Conservation (phyloP, 495 filamentous ascomycete genomes). For the Ramalina peruviana region DNA sequence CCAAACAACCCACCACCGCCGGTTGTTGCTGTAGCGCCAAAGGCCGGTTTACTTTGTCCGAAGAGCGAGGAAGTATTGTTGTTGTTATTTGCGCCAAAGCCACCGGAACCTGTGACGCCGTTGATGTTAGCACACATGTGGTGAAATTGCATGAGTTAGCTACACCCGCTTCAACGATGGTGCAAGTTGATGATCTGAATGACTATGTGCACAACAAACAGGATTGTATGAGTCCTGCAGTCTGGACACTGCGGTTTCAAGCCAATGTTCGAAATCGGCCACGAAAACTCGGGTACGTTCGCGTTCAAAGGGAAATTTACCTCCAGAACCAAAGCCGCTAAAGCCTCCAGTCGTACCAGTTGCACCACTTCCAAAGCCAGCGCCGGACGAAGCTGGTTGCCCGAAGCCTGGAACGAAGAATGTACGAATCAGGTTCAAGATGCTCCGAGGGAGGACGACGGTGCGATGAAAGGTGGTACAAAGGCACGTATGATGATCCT, state of each 20-base stretch:
- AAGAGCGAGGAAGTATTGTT: slow-evolving; percentile 20
- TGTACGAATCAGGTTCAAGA: slow-evolving; percentile 1
- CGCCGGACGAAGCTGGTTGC: slow-evolving; percentile 27
- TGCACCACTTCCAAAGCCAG: slow-evolving; percentile 30
- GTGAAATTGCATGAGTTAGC: too few species aligned
- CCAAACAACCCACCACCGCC: slow-evolving; percentile 30
- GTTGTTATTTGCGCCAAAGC: slow-evolving; percentile 35
- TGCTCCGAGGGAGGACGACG: neutral
- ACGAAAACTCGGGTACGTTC: too few species aligned
- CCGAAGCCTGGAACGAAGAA: slow-evolving; percentile 42
- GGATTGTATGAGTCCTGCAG: too few species aligned
- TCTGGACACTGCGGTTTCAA: too few species aligned
- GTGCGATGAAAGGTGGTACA: neutral
- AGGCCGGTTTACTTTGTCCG: slow-evolving; percentile 22
- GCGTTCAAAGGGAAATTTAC: slow-evolving; percentile 9
- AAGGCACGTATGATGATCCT: neutral
- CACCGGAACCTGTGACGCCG: slow-evolving; percentile 18
- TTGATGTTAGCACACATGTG: neutral
- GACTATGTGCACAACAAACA: too few species aligned
- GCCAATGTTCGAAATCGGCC: too few species aligned
- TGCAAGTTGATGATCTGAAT: too few species aligned
- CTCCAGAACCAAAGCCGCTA: slow-evolving; percentile 41
- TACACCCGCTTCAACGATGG: too few species aligned
- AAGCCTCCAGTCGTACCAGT: slow-evolving; percentile 24
- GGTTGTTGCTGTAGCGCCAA: slow-evolving; percentile 26